These are phyloP conservation scores for Elaphomyces granulatus DNA, from an alignment of 495 filamentous ascomycete species.

Conservation along the genomic window DNA sequence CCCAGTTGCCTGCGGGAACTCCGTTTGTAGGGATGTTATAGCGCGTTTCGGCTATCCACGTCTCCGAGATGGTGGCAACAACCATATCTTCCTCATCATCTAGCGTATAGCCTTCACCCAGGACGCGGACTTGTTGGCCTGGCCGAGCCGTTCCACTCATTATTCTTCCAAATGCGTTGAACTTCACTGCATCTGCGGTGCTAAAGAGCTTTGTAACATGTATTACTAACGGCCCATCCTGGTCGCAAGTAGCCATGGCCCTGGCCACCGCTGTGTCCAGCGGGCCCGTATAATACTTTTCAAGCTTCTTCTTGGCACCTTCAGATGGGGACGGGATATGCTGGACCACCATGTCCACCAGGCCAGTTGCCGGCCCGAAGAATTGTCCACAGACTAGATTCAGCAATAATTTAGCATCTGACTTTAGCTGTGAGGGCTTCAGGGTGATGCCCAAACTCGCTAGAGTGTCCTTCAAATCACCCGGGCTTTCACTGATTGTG, in stretches of 20 bases:
- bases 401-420: conserved; percentile 77
- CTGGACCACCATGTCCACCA: conserved; percentile 89
- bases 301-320: conserved; percentile 58
- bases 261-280: conserved; percentile 70
- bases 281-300: conserved; percentile 90
- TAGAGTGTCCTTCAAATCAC: conserved; percentile 70
- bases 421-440: conserved; percentile 83
- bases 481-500: conserved; percentile 80
- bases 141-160: conserved; percentile 85
- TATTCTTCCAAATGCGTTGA: conserved; percentile 80
- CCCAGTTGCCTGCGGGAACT: conserved; percentile 91
- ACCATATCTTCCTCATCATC: conserved; percentile 99
- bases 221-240: conserved; percentile 79
- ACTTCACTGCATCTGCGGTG: conserved; percentile 70
- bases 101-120: conserved; percentile 89
- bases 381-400: conserved; percentile 89
- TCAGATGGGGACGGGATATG: conserved; percentile 81
- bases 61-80: conserved; percentile 70
- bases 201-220: conserved; percentile 90
- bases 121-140: conserved; percentile 70
- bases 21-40: conserved; percentile 87
- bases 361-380: conserved; percentile 77
- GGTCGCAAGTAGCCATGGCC: conserved; percentile 68
- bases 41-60: conserved; percentile 84
- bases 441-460: conserved; percentile 66